Base-by-base conservation (phyloP, 305 asterid species). In the Fraxinus greggii region DNA sequence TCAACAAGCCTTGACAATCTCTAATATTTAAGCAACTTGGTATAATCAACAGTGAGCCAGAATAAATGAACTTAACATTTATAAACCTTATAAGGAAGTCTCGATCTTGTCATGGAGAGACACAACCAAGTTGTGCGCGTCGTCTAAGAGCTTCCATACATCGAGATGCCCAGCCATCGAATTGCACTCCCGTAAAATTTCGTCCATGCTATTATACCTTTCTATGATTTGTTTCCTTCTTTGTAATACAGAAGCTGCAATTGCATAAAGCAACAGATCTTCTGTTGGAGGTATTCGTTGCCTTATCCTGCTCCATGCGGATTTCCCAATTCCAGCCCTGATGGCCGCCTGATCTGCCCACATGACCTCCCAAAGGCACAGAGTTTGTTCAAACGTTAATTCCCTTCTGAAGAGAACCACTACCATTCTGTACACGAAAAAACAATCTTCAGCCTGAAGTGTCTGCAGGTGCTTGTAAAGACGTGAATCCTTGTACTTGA, bases 311-410 rank as follows among this genome's bases (percentile, higher is more conserved):
- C 84, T 84, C 93, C 92, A 90, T n/a, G 86, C 88, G n/a, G 89
- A 85, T 80, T 90, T 88, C 45, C 89, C 88, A 21, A 87, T 87
- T 15, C 90, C 88, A 23, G 89, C 89, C 85, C 93, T 85, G 72
- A 86, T 86, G 19, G 92, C 93, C 9, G 89, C 89, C 83, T 90
- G 93, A 81, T 90, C 93, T 33, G 93, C 93, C 93, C 93, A 90
- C 90, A 90, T 86, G n/a, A 90, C 92, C 85, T 90, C 93, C 93
- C 93, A 90, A 4, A 90, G 87, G 81, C 93, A 90, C 28, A 88
- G 76, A n/a, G 91, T 89, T 81, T 89, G 92, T 74, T 88, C 92
- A 82, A 88, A 88, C 59, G 84, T 85, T 36, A 89, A 76, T 76
- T 89, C 92, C 85, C 92, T 85, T 78, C 91, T 84, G 89, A 88